These are phyloP conservation scores for Eudorina sp. DNA, from an alignment of 139 green algal genomes.

Conservation along the genomic window DNA sequence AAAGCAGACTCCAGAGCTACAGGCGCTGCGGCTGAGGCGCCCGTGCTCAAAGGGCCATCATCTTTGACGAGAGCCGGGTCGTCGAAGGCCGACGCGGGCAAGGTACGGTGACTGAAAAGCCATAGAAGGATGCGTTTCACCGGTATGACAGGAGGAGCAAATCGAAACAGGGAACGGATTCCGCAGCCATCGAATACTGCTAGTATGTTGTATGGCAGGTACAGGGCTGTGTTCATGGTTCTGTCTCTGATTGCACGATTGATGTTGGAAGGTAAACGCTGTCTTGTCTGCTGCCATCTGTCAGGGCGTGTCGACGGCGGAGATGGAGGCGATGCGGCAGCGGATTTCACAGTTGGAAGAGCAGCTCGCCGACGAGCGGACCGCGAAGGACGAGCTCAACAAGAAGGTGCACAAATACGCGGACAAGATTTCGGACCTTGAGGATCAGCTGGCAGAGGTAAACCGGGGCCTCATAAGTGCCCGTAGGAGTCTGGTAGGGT, in stretches of 20 bases:
- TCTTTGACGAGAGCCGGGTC: neutral
- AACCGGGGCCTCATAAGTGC: neutral
- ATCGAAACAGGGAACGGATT: too few species aligned
- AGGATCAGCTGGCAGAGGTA: constrained; percentile 54
- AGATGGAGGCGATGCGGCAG: constrained; percentile 3
- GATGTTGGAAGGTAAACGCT: too few species aligned
- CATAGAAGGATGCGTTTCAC: too few species aligned
- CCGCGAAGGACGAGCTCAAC: constrained; percentile 44
- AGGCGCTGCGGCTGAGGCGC: neutral
- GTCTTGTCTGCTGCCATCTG: too few species aligned
- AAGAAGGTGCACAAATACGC: constrained; percentile 43
- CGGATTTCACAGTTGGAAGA: constrained; percentile 23
- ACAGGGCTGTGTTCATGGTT: too few species aligned
- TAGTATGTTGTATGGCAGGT: too few species aligned
- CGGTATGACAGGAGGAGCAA: too few species aligned
- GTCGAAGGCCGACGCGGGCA: neutral
- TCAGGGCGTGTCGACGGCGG: neutral
- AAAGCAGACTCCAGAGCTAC: too few species aligned
- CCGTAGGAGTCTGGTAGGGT: neutral
- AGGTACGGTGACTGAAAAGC: neutral
- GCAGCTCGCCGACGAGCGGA: constrained; percentile 41
- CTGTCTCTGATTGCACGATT: too few species aligned
- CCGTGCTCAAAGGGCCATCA: neutral
- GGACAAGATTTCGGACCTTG: constrained; percentile 51
- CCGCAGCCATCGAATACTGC: too few species aligned